A percentile compares a stretch with the other conserved stretches of the same genome.
These are phyloP conservation scores for Phytopythium oedochilum DNA, from an alignment of 352 stramenopile species.

Conservation along the genomic window DNA sequence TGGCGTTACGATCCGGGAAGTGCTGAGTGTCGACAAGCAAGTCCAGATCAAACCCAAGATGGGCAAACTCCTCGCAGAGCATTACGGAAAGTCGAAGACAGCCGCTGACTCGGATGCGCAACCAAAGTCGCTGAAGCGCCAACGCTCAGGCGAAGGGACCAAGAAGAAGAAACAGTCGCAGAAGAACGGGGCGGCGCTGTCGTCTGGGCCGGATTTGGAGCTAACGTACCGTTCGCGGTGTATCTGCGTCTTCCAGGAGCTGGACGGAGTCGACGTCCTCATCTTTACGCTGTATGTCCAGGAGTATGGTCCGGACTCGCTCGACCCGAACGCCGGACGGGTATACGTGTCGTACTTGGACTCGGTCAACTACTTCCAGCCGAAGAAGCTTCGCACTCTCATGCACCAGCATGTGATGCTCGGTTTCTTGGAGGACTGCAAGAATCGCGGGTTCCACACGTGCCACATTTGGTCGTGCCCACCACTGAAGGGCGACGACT, in stretches of 20 bases:
- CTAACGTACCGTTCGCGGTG: conserved; percentile 85
- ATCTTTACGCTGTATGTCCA: conserved; percentile 90
- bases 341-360: conserved; percentile 90
- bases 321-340: conserved; percentile 69
- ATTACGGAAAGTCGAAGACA: conserved; percentile 66
- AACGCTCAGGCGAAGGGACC: conserved; percentile 18
- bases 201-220: conserved; percentile 38
- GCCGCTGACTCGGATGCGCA: conserved; percentile 11
- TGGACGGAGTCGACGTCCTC: conserved; percentile 83
- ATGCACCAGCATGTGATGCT: conserved; percentile 90
- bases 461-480: conserved; percentile 91
- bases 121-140: conserved; percentile 69
- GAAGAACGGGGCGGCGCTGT: conserved; percentile 11
- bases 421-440: conserved; percentile 84
- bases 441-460: conserved; percentile 83
- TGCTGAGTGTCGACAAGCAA: conserved; percentile 84
- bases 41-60: conserved; percentile 85
- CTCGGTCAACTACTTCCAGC: conserved; percentile 88
- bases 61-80: conserved; percentile 60
- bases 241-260: conserved; percentile 88
- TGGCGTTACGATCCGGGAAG: conserved; percentile 82
- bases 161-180: conserved; percentile 35
- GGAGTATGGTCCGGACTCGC: conserved; percentile 75
- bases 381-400: conserved; percentile 82
- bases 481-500: conserved; percentile 83